phyloP scores from a whole-genome alignment of 306 rosid species.

The Luffa aegyptiaca region DNA sequence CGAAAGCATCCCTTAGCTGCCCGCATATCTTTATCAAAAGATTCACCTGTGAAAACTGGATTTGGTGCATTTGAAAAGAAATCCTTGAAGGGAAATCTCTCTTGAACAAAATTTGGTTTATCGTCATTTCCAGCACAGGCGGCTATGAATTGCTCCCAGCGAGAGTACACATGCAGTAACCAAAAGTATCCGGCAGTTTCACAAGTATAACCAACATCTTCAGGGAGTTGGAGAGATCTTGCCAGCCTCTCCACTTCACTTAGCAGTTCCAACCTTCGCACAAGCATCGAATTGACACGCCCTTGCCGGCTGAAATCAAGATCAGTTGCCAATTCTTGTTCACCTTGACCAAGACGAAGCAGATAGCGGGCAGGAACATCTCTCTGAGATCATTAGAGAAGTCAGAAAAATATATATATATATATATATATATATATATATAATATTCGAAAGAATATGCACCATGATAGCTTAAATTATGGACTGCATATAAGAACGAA shows the following conservation, averaged over 20 bases:
- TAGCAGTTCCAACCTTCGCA: slow-evolving; percentile 72
- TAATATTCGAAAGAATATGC: not conserved
- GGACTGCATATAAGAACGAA: not conserved
- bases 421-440: not conserved
- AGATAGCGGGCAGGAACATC: slow-evolving; percentile 99
- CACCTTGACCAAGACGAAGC: slow-evolving; percentile 99
- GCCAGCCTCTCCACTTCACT: slow-evolving; percentile 93
- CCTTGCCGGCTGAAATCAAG: slow-evolving; percentile 98
- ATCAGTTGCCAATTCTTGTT: slow-evolving; percentile 97
- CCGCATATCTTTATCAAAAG: slow-evolving; percentile 83
- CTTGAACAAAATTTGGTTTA: slow-evolving; percentile 57
- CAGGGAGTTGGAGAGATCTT: slow-evolving; percentile 92
- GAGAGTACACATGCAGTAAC: slow-evolving; percentile 96
- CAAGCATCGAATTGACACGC: slow-evolving; percentile 97
- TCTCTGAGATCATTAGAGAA: slow-evolving; percentile 43
- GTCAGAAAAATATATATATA: not conserved
- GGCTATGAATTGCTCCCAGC: slow-evolving; percentile 88
- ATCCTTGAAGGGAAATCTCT: slow-evolving; percentile 93
- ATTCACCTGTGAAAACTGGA: slow-evolving; percentile 68
- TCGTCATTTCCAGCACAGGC: slow-evolving; percentile 68
- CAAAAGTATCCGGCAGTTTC: slow-evolving; percentile 99
- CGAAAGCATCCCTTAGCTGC: slow-evolving; percentile 83
- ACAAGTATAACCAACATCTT: slow-evolving; percentile 96
- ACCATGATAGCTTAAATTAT: not conserved
- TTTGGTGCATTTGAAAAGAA: slow-evolving; percentile 57